Evolutionary conservation across 176 grass and related monocot genomes (phyloP), one percentile per base, ranked within the genome.

Genomic region (Oryza coarctata): DNA sequence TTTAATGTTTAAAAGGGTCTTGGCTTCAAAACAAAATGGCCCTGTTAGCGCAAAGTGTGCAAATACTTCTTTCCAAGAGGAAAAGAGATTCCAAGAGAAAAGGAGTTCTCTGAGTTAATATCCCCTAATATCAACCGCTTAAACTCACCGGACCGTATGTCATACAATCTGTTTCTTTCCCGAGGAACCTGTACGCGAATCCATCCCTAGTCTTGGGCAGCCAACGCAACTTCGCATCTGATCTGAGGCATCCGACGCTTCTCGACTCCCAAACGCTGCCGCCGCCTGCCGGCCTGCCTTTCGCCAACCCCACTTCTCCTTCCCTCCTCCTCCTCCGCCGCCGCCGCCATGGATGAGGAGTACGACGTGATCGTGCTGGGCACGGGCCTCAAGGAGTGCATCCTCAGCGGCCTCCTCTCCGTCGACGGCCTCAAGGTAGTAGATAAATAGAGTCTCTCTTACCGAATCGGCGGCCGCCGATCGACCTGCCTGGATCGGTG

Each of bases 281-380:
- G 17, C 45, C n/a, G 74, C n/a, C n/a, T n/a, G n/a, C n/a, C n/a
- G n/a, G n/a, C n/a, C 77, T 57, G 40, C 82, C 71, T 76, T 81
- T 76, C 65, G 87, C 76, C 82, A 81, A 85, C 82, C 9, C 78
- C 82, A 85, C 65, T 80, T 43, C 71, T 81, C 76, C 32, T 28
- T 69, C 14, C 49, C 26, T 11, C 10, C 69, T 4, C 49, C 61
- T 57, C 58, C 84, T 1, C 22, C 20, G 20, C 17, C 15, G 20
- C n/a, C 70, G 12, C 45, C 78, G 86, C 90, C 77, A 98, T 98
- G 95, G 95, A 98, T 76, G 95, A 94, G 63, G 92, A 98, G 86
- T 98, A 98, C 57, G 95, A 98, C 26, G 95, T 98, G n/a, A 98
- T 98, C 68, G 95, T 98, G 49, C 90, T 98, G 12, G 95, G 95